phyloP scores from a whole-genome alignment of 768 basidiomycete genomes.

The Kondoa subrosea region DNA sequence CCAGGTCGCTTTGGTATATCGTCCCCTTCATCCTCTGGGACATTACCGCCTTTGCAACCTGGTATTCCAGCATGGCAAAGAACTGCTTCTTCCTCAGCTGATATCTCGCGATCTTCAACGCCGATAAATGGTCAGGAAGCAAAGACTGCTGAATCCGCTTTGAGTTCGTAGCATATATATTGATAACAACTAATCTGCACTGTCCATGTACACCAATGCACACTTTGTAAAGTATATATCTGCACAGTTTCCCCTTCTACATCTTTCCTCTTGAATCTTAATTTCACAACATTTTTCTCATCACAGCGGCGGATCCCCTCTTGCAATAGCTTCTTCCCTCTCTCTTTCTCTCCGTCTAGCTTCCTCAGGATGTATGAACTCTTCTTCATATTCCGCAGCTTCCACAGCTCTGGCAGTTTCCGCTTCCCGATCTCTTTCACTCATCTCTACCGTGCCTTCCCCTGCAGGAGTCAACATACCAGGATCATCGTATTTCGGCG shows the following conservation, averaged over 20 bases:
- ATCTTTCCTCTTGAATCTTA: no score
- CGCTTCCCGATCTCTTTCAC: background rate
- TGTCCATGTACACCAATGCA: background rate
- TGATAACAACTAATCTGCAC: background rate
- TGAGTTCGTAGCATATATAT: background rate
- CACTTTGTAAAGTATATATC: background rate
- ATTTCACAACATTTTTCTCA: background rate
- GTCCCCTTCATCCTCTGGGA: background rate
- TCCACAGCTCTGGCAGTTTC: background rate
- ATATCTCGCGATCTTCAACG: background rate
- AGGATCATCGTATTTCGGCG: background rate
- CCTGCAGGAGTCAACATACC: background rate
- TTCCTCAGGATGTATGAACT: slow-evolving; percentile 6
- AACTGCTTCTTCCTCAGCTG: background rate
- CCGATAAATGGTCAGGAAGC: background rate
- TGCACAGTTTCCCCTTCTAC: background rate
- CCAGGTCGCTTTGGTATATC: background rate
- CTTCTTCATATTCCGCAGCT: background rate
- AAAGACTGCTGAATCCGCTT: background rate
- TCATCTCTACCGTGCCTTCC: background rate
- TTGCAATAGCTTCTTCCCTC: background rate
- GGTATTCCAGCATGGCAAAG: slow-evolving; percentile 2
- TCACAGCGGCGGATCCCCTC: background rate
- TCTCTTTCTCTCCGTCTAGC: background rate
- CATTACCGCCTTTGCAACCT: background rate